phyloP scores from a whole-genome alignment of 2,329 filamentous ascomycete species.

The Alternaria hordeiaustralica region DNA sequence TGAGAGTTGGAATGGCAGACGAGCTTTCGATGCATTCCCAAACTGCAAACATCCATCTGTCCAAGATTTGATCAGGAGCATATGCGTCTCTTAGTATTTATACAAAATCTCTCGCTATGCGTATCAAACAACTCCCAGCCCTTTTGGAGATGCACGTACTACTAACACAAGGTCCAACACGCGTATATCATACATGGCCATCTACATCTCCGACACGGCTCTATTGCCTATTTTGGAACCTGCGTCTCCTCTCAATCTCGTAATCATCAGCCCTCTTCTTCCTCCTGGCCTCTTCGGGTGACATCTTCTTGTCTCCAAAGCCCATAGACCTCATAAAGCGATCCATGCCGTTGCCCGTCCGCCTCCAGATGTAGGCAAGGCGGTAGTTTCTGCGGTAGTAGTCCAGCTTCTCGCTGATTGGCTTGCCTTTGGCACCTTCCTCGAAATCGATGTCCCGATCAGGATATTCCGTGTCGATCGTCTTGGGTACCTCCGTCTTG shows the following conservation, averaged over 20 bases:
- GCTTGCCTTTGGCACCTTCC: conserved; percentile 25
- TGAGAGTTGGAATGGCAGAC: background rate
- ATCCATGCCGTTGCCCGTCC: conserved; percentile 19
- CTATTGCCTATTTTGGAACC: conserved; percentile 35
- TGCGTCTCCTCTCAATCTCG: conserved; percentile 34
- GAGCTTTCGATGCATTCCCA: background rate
- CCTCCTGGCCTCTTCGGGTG: conserved; percentile 29
- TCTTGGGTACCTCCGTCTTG: conserved; percentile 15
- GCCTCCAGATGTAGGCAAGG: conserved; percentile 24
- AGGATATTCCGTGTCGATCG: conserved; percentile 17
- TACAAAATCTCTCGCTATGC: conserved; percentile 14
- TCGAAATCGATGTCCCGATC: conserved; percentile 34
- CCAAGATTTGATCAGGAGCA: conserved; percentile 8
- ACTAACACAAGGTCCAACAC: conserved; percentile 19
- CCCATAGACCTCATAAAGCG: conserved; percentile 21
- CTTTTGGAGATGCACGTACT: conserved; percentile 5
- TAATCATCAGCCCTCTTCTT: conserved; percentile 38
- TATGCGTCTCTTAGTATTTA: conserved; percentile 21
- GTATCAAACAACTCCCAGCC: background rate
- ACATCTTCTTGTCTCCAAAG: conserved; percentile 23
- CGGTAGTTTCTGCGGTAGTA: conserved; percentile 38
- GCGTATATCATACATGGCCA: conserved; percentile 32
- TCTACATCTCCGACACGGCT: background rate
- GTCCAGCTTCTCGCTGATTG: conserved; percentile 27
- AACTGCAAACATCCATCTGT: background rate